phyloP scores from a whole-genome alignment of 768 basidiomycete species.

The Boletales sp. region DNA sequence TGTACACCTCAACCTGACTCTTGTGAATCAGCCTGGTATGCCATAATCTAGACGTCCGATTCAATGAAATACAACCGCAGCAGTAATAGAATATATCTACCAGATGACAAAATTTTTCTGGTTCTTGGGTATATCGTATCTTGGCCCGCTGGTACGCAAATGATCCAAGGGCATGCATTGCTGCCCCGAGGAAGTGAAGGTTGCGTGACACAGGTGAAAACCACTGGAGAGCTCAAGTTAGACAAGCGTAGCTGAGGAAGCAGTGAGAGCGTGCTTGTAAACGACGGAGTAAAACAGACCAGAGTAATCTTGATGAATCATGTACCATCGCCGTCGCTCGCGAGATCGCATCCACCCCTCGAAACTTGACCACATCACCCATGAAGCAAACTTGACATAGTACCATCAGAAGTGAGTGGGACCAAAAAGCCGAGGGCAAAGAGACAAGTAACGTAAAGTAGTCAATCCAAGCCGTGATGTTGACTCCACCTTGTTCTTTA shows the following conservation, averaged over 20 bases:
- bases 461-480: slow-evolving; percentile 20
- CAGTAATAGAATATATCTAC: slow-evolving; percentile 20
- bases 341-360: slow-evolving; percentile 36
- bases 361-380: slow-evolving; percentile 25
- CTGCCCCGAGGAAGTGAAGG: slow-evolving; percentile 31
- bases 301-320: slow-evolving; percentile 27
- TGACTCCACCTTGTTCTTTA: slow-evolving; percentile 9
- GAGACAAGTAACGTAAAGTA: slow-evolving; percentile 22
- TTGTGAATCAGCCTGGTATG: slow-evolving; percentile 21
- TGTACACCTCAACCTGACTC: slow-evolving; percentile 29
- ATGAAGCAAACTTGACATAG: too few relatives aligned
- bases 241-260: slow-evolving; percentile 8
- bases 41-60: slow-evolving; percentile 20
- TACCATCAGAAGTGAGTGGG: not conserved
- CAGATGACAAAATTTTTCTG: slow-evolving; percentile 39
- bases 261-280: slow-evolving; percentile 3
- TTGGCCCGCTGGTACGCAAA: slow-evolving; percentile 27
- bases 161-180: slow-evolving; percentile 24
- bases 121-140: slow-evolving; percentile 17
- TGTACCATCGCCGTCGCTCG: slow-evolving; percentile 34
- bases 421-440: not conserved
- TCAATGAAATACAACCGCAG: not conserved
- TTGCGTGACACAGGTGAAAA: slow-evolving; percentile 19
- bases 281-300: slow-evolving; percentile 15
- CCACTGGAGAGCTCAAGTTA: slow-evolving; percentile 23